Base-by-base conservation (phyloP, 106 monocot species). In the Xerophyta viscosa region DNA sequence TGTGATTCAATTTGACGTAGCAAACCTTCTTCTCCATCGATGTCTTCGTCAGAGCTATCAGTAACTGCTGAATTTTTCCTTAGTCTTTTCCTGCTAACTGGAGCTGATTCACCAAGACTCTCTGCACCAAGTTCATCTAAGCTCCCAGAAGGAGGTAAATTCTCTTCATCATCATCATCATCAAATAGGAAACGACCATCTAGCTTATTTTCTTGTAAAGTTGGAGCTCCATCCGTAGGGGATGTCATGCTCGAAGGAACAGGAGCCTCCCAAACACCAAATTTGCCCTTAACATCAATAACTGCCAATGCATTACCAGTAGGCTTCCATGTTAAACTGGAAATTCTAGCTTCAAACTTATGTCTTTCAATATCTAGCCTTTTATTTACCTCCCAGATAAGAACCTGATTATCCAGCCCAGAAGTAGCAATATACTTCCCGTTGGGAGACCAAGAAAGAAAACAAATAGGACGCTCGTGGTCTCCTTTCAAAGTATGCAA, bases 321-420 rank as follows among this genome's bases (percentile, higher is more conserved):
- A 26, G 86, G 79, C 30, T 86, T 90, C 98, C 98, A 98, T 48
- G 71, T 59, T 60, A 98, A 71, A 52, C 64, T 76, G 57, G 77
- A 86, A 29, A 98, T 74, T 28, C 71, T 76, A 17, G 86, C 80
- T 31, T 90, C 82, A 31, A 86, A 86, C 54, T 86, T 98, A 54
- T 90, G 90, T 20, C 90, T 70, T 17, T 98, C 98, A 54, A 98
- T 90, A 44, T 98, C 98, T 66, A 82, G 86, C 60, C 82, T 86
- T 29, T 68, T 62, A 47, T 89, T 86, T 68, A 98, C 52, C 70
- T 98, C 98, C 96, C 98, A 98, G 13, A 98, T 77, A 26, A 98
- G 43, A 54, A 98, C 67, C 58, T 90, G 90, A 59, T 61, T 86
- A 59, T 98, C 98, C 22, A 83, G 46, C 15, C 80, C 73, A 27